Evolutionary conservation across 2,329 filamentous ascomycete genomes (phyloP), one percentile per base, ranked within the genome.

Genomic region (Coniochaeta sp.): DNA sequence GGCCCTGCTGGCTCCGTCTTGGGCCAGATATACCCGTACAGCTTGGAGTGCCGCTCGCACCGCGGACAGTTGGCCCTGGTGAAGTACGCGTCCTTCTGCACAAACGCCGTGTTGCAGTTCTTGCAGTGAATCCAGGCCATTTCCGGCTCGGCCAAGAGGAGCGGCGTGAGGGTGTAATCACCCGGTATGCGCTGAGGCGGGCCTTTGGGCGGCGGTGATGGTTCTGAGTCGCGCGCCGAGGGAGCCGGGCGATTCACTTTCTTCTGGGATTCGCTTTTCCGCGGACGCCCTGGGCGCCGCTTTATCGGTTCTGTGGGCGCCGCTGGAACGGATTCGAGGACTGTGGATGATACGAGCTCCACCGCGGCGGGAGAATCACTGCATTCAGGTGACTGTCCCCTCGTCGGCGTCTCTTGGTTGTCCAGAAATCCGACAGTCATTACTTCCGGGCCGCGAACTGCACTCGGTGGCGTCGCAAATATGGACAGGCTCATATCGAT

Each of bases 21-120:
- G 6, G 95, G 95, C 95, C 95, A 99, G 61, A 89, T 81, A 70
- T 90, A 97, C 0, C 96, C 96, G 71, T 98, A 99, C 0, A 99
- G 77, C 76, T 96, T 98, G 17, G 90, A 96, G 70, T 99, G 95
- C 0, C 95, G 85, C 76, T 99, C 95, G 73, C 95, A 99, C 7
- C 95, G 86, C 4, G 91, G 93, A 71, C 95, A 99, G 17, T 91
- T 89, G 57, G 89, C 87, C 58, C 89, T 86, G 1, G 93, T 97
- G 65, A 88, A 88, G 72, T 96, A 97, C 0, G 91, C 91, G 64
- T 98, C 89, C 44, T 86, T 82, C 72, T 98, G 93, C 6, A 98
- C 89, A 70, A 98, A 99, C 62, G 88, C 85, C 1, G 82, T 82
- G 57, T 85, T 83, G 75, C 95, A 99, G 28, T 89, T 91, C 58